These are phyloP conservation scores for Cyberlindnera veronae DNA, from an alignment of 805 yeast species.

Conservation along the genomic window DNA sequence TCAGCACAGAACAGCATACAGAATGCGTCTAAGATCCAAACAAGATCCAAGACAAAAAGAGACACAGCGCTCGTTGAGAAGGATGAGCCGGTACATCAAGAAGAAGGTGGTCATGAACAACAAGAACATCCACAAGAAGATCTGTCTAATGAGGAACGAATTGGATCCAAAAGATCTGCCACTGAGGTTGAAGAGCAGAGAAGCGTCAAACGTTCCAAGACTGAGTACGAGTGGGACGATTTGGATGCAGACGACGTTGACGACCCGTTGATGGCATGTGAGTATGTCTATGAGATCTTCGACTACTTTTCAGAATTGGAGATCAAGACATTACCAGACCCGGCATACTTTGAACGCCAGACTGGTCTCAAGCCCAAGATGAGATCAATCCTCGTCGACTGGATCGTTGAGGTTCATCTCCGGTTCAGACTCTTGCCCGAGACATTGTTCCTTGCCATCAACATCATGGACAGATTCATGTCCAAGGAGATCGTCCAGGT, in stretches of 20 bases:
- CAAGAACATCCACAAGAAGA: slow-evolving; percentile 1
- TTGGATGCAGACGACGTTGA: slow-evolving; percentile 65
- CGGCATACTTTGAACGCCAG: slow-evolving; percentile 64
- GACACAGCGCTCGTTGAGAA: neutral
- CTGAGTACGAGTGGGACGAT: slow-evolving; percentile 37
- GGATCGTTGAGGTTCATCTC: slow-evolving; percentile 88
- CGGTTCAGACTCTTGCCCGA: slow-evolving; percentile 83
- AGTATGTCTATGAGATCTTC: slow-evolving; percentile 84
- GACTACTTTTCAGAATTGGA: slow-evolving; percentile 70
- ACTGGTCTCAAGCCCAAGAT: slow-evolving; percentile 71
- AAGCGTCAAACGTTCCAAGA: slow-evolving; percentile 18
- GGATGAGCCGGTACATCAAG: neutral
- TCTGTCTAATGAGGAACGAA: slow-evolving; percentile 7
- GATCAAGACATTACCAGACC: slow-evolving; percentile 61
- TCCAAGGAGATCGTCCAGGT: slow-evolving; percentile 69
- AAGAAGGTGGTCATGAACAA: neutral
- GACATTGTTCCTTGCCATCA: slow-evolving; percentile 77
- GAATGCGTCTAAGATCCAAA: slow-evolving; percentile 4
- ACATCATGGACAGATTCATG: slow-evolving; percentile 84
- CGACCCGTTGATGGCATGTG: slow-evolving; percentile 86
- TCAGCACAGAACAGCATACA: slow-evolving; percentile 1
- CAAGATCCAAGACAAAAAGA: slow-evolving; percentile 5
- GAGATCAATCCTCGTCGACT: slow-evolving; percentile 87
- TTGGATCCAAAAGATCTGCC: slow-evolving; percentile 53
- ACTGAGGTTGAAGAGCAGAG: slow-evolving; percentile 34